Conservation (phyloP, 345 rosid genomes). For the Reutealis trisperma region DNA sequence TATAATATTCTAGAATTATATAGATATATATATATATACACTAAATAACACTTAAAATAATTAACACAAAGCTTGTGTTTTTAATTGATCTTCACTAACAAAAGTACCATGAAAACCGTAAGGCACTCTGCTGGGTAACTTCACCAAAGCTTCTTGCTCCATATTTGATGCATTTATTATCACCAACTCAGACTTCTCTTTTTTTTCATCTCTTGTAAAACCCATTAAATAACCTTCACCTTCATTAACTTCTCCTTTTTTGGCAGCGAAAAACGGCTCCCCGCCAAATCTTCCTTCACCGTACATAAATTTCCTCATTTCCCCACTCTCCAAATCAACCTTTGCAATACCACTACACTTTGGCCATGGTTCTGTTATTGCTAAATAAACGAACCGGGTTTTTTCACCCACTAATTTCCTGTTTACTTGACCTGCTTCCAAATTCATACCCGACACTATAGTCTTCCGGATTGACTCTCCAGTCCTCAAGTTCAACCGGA, state of each 20-base stretch:
- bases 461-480: constrained; percentile 43
- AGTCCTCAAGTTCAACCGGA: constrained; percentile 55
- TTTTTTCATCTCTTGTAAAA: constrained; percentile 59
- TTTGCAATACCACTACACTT: constrained; percentile 64
- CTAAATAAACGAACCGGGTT: constrained; percentile 61
- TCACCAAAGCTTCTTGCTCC: constrained; percentile 54
- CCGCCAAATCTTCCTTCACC: constrained; percentile 63
- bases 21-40: no score
- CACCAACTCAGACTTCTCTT: constrained; percentile 54
- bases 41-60: no score
- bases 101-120: constrained; percentile 81
- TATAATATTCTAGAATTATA: no score
- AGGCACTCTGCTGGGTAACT: constrained; percentile 64
- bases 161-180: constrained; percentile 48
- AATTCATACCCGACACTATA: constrained; percentile 44
- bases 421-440: constrained; percentile 72
- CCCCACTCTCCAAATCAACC: constrained; percentile 50
- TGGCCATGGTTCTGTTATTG: constrained; percentile 84
- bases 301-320: constrained; percentile 43
- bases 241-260: constrained; percentile 21
- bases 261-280: constrained; percentile 55
- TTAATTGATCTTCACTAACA: constrained; percentile 44
- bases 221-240: constrained; percentile 59
- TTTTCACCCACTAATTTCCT: constrained; percentile 38
- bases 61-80: constrained; percentile 26